A percentile compares a stretch with the other conserved stretches of the same genome.
Evolutionary conservation across 202 grass and related monocot genomes (phyloP).

Genomic region (Thinopyrum obtusiflorum): DNA sequence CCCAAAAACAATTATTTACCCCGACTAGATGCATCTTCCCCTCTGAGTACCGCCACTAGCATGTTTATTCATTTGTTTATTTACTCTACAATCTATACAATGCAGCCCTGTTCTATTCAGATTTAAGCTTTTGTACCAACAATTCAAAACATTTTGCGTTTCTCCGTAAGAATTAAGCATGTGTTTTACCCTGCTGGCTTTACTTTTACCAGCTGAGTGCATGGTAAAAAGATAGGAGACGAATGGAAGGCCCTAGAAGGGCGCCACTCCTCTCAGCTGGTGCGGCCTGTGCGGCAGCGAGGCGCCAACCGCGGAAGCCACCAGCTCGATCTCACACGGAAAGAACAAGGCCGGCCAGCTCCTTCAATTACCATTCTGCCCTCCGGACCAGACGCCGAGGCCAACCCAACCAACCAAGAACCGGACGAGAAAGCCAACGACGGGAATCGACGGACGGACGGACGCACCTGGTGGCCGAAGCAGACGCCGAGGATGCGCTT

Average conservation of each 20-base stretch:
- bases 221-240: neutral
- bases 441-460: too few species aligned
- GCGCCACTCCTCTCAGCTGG: conserved; percentile 8
- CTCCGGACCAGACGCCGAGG: neutral
- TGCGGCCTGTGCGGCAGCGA: neutral
- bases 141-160: neutral
- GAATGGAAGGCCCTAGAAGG: conserved; percentile 22
- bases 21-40: neutral
- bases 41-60: neutral
- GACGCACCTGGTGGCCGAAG: conserved; percentile 91
- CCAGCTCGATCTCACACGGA: neutral
- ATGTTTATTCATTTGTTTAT: neutral
- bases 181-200: too few species aligned
- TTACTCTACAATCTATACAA: neutral
- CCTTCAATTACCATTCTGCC: neutral
- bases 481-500: conserved; percentile 93
- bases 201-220: neutral
- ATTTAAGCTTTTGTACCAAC: neutral
- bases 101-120: neutral
- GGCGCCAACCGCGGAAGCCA: conserved; percentile 8
- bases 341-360: neutral
- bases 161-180: neutral
- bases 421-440: neutral
- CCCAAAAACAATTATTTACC: neutral
- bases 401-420: neutral